phyloP scores from a whole-genome alignment of 805 yeast genomes.

The Peterozyma xylosa region DNA sequence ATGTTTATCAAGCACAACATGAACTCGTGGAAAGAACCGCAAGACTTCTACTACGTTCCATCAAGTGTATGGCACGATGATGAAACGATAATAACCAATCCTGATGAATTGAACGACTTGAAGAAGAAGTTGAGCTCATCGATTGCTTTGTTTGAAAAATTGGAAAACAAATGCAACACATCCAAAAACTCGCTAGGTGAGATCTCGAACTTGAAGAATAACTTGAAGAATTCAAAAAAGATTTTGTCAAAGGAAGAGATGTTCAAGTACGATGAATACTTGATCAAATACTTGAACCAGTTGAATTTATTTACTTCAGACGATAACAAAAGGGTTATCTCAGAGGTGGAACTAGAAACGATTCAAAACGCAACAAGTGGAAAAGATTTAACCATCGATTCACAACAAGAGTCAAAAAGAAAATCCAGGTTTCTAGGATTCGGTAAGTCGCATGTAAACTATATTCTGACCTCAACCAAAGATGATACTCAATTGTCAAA shows the following conservation, averaged over 20 bases:
- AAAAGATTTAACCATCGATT: slow-evolving; percentile 55
- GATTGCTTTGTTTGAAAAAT: slow-evolving; percentile 27
- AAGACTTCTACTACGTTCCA: slow-evolving; percentile 78
- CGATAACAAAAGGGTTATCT: slow-evolving; percentile 65
- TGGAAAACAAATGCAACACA: slow-evolving; percentile 34
- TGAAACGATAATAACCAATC: slow-evolving; percentile 57
- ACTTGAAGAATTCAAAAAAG: slow-evolving; percentile 30
- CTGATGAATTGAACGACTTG: slow-evolving; percentile 49
- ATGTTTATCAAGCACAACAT: slow-evolving; percentile 91
- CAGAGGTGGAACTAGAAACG: slow-evolving; percentile 86
- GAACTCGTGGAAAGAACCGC: slow-evolving; percentile 74
- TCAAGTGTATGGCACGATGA: slow-evolving; percentile 97
- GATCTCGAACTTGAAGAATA: slow-evolving; percentile 23
- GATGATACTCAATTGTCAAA: slow-evolving; percentile 16
- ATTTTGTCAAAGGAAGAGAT: slow-evolving; percentile 27
- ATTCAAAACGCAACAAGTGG: slow-evolving; percentile 81
- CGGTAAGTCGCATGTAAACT: slow-evolving; percentile 13
- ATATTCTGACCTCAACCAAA: slow-evolving; percentile 11
- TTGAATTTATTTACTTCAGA: slow-evolving; percentile 60
- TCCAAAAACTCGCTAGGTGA: slow-evolving; percentile 44
- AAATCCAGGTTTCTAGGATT: slow-evolving; percentile 42
- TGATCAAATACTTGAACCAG: slow-evolving; percentile 42
- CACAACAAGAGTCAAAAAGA: slow-evolving; percentile 45
- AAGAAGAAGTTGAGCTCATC: slow-evolving; percentile 40
- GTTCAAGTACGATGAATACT: slow-evolving; percentile 38